phyloP scores from a whole-genome alignment of 208 protist genomes.

The Crithidia brevicula region DNA sequence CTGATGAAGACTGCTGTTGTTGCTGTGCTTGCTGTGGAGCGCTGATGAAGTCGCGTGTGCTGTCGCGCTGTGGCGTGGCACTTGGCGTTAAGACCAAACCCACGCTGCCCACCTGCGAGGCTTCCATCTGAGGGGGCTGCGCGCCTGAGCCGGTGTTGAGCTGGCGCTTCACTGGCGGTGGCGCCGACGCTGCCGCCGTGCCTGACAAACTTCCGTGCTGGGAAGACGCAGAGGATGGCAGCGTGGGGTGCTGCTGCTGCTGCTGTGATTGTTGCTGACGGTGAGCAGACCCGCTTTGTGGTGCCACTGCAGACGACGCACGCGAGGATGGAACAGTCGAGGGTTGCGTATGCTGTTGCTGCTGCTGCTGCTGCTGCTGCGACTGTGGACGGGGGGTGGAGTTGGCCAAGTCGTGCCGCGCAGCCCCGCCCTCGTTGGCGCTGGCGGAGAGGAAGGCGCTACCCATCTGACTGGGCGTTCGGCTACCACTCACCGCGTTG shows the following conservation, averaged over 20 bases:
- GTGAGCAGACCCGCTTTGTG: not conserved
- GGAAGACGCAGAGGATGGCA: not conserved
- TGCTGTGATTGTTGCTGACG: not conserved
- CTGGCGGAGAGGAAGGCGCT: not conserved
- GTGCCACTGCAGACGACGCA: not conserved
- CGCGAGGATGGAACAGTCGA: not conserved
- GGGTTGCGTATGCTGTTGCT: constrained; percentile 13
- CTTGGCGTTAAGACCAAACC: constrained; percentile 27
- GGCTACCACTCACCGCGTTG: not conserved
- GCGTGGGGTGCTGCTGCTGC: not conserved
- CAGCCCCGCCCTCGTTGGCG: not conserved
- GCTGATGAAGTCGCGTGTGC: not conserved
- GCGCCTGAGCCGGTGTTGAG: not conserved
- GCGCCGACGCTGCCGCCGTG: not conserved
- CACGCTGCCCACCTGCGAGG: constrained; percentile 12
- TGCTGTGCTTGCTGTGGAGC: constrained; percentile 2
- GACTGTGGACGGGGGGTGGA: not conserved
- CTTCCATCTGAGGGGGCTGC: not conserved
- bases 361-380: constrained; percentile 6
- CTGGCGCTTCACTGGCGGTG: not conserved
- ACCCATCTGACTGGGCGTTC: constrained; percentile 2
- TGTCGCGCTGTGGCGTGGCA: constrained; percentile 21
- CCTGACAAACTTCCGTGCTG: constrained; percentile 1
- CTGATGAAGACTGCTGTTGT: not conserved
- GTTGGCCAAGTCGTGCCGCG: not conserved